phyloP scores from a whole-genome alignment of 768 basidiomycete species.

The Calocera viscosa region DNA sequence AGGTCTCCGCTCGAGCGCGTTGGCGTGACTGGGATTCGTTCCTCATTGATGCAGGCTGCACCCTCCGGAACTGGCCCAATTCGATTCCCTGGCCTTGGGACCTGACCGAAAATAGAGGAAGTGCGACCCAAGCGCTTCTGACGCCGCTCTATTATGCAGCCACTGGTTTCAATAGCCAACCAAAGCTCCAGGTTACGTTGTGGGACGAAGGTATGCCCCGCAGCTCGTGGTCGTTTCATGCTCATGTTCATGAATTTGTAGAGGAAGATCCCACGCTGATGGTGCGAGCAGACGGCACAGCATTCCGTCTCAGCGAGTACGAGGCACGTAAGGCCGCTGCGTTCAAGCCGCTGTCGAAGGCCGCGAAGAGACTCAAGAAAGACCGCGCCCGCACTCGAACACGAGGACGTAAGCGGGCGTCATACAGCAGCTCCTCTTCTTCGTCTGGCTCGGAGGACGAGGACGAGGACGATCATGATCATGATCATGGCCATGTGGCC shows the following conservation, averaged over 20 bases:
- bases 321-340: background rate
- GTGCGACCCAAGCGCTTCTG: background rate
- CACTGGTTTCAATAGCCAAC: background rate
- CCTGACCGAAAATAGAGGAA: background rate
- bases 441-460: background rate
- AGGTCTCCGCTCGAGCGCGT: background rate
- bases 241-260: background rate
- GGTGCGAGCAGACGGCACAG: background rate
- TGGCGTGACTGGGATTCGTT: background rate
- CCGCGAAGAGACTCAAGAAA: background rate
- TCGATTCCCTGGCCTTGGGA: background rate
- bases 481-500: background rate
- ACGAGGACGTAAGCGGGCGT: background rate
- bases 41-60: background rate
- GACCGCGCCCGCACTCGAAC: background rate
- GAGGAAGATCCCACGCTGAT: background rate
- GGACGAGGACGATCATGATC: conserved; percentile 3
- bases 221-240: background rate
- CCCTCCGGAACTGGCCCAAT: background rate
- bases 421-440: background rate
- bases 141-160: background rate
- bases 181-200: background rate
- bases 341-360: background rate
- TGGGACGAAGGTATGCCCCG: background rate
- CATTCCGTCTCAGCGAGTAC: background rate